Conservation (phyloP, 106 monocot species). For the Cymbidium sinense region DNA sequence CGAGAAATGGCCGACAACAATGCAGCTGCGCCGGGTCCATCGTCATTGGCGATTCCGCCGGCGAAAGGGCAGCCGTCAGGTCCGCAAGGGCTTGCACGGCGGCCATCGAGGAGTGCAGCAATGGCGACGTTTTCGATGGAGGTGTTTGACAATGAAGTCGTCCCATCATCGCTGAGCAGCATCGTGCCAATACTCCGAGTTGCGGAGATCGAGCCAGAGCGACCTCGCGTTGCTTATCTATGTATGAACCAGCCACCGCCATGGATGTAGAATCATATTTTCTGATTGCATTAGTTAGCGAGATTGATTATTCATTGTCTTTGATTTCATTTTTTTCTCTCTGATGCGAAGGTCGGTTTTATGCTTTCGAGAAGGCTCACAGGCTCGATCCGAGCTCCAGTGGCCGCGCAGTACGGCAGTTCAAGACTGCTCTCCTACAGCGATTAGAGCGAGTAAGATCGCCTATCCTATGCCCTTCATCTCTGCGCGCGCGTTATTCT, state of each 20-base stretch:
- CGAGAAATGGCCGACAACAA: neutral
- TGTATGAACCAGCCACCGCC: too few relatives aligned
- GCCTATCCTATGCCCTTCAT: too few relatives aligned
- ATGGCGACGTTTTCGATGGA: constrained; percentile 81
- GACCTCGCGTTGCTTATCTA: constrained; percentile 51
- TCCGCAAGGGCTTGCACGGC: constrained; percentile 48
- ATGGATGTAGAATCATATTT: constrained; percentile 45
- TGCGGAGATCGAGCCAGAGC: constrained; percentile 79
- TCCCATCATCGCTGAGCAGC: constrained; percentile 65
- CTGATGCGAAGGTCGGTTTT: constrained; percentile 52
- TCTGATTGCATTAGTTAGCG: neutral
- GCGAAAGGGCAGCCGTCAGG: constrained; percentile 21
- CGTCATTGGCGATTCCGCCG: neutral
- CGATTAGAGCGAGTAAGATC: too few relatives aligned
- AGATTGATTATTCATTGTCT: too few relatives aligned
- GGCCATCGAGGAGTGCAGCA: constrained; percentile 70
- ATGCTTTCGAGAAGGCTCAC: constrained; percentile 91
- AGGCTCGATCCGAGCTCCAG: constrained; percentile 62
- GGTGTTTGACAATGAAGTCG: constrained; percentile 97
- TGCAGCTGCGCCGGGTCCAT: neutral
- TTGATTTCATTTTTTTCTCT: neutral
- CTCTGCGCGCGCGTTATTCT: too few relatives aligned
- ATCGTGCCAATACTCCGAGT: constrained; percentile 81
- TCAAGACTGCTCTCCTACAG: too few relatives aligned
- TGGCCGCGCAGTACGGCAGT: constrained; percentile 74